Conservation (phyloP, 2,329 filamentous ascomycete genomes). For the Penicillium sp. region DNA sequence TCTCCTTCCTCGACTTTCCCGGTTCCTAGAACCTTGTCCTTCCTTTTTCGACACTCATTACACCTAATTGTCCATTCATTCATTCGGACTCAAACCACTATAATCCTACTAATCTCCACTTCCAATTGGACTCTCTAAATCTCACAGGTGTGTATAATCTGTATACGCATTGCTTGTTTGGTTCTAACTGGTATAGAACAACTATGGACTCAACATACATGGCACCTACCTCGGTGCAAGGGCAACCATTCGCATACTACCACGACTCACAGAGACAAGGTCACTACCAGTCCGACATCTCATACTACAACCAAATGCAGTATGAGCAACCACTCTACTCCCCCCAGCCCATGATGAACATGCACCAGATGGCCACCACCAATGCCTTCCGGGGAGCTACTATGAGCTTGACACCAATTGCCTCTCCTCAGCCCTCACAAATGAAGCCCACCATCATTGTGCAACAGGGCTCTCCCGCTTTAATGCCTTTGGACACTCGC, state of each 20-base stretch:
- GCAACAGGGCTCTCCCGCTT: conserved; percentile 55
- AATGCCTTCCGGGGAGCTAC: conserved; percentile 41
- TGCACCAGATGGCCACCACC: conserved; percentile 43
- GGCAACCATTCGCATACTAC: conserved; percentile 85
- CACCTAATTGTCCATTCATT: conserved; percentile 37
- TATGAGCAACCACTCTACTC: conserved; percentile 40
- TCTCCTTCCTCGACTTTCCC: conserved; percentile 27
- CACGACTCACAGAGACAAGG: conserved; percentile 74
- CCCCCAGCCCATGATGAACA: conserved; percentile 46
- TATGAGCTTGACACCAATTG: conserved; percentile 62
- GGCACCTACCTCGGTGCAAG: conserved; percentile 56
- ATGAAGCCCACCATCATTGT: conserved; percentile 73
- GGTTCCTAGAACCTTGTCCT: conserved; percentile 39
- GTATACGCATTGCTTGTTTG: not conserved
- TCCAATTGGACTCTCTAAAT: not conserved
- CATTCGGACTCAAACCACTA: conserved; percentile 9
- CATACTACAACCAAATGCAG: conserved; percentile 45
- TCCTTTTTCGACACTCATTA: conserved; percentile 28
- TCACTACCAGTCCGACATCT: conserved; percentile 62
- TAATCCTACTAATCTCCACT: conserved; percentile 4
- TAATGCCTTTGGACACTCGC: conserved; percentile 71
- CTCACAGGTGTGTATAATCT: conserved; percentile 7
- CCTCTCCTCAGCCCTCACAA: conserved; percentile 69
- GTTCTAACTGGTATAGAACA: not conserved
- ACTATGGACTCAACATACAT: conserved; percentile 65